Percentiles rank a stretch among this genome's conserved stretches.
Conservation (phyloP, 208 protist species). For the Leishmania turanica region DNA sequence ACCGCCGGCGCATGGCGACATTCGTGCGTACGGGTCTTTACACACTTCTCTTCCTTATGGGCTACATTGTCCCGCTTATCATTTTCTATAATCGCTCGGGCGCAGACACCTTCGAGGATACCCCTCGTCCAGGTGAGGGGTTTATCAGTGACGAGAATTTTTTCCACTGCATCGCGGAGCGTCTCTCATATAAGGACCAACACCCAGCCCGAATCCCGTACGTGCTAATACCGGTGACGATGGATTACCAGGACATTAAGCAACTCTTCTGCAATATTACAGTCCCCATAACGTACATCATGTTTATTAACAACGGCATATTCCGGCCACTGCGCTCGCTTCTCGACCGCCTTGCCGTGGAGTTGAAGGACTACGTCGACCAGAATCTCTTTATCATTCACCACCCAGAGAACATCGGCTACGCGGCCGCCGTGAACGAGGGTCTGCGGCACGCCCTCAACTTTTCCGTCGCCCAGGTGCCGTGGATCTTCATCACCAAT, state of each 20-base stretch:
- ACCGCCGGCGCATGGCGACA: not conserved
- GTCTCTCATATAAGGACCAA: conserved; percentile 16
- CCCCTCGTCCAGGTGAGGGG: conserved; percentile 19
- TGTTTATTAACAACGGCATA: conserved; percentile 42
- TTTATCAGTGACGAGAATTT: conserved; percentile 30
- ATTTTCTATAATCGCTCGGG: conserved; percentile 5
- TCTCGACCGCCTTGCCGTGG: conserved; percentile 9
- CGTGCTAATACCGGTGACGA: conserved; percentile 35
- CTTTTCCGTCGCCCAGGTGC: conserved; percentile 29
- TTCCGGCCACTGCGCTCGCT: conserved; percentile 17
- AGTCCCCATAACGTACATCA: conserved; percentile 37
- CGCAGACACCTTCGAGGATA: conserved; percentile 7
- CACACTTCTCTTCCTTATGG: conserved; percentile 13
- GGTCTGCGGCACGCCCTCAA: conserved; percentile 29
- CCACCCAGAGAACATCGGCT: conserved; percentile 35
- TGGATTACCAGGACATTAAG: conserved; percentile 46
- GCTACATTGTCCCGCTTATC: conserved; percentile 6
- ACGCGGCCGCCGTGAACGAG: conserved; percentile 37
- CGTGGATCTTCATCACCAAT: conserved; percentile 45
- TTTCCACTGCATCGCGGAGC: conserved; percentile 21
- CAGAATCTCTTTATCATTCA: conserved; percentile 27
- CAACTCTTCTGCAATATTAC: conserved; percentile 39
- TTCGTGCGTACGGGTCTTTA: not conserved
- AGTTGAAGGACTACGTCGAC: not conserved
- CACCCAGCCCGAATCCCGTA: conserved; percentile 29